Conservation (phyloP, 83 land plant species). For the Larix sibirica region DNA sequence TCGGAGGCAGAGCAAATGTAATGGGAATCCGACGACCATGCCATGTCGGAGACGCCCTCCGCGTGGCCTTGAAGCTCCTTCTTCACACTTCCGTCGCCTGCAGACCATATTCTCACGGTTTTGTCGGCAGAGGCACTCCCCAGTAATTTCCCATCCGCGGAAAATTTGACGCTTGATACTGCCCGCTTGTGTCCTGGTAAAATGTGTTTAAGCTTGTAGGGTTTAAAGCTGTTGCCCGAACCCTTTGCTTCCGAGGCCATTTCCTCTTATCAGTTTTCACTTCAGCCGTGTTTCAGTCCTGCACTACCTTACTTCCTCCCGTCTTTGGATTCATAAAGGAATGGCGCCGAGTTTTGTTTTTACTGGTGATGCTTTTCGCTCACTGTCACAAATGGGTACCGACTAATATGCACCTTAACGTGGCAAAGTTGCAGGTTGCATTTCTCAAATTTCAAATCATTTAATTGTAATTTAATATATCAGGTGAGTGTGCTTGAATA, state of each 20-base stretch:
- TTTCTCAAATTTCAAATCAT: too few relatives aligned
- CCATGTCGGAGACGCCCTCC: slow-evolving; percentile 92
- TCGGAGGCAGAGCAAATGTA: slow-evolving; percentile 98
- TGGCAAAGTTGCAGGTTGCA: too few relatives aligned
- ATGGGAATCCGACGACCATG: slow-evolving; percentile 88
- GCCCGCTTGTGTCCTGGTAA: slow-evolving; percentile 77
- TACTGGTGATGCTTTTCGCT: too few relatives aligned
- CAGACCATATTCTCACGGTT: slow-evolving; percentile 68
- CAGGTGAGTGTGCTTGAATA: too few relatives aligned
- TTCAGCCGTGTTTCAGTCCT: too few relatives aligned
- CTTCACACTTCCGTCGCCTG: slow-evolving; percentile 43
- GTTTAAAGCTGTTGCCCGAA: slow-evolving; percentile 15
- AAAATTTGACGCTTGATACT: slow-evolving; percentile 91
- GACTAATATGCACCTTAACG: too few relatives aligned
- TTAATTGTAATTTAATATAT: too few relatives aligned
- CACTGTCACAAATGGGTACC: too few relatives aligned
- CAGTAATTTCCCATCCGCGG: slow-evolving; percentile 75
- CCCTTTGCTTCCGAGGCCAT: slow-evolving; percentile 1
- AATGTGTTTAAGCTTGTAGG: slow-evolving; percentile 65
- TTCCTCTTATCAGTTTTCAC: neutral
- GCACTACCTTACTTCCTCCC: too few relatives aligned
- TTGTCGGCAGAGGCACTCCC: slow-evolving; percentile 96
- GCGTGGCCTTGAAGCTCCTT: slow-evolving; percentile 74
- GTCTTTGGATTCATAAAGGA: too few relatives aligned
- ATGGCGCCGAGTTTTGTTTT: too few relatives aligned